Conservation (phyloP, 176 grass and related monocot species). For the Oryza glaberrima region DNA sequence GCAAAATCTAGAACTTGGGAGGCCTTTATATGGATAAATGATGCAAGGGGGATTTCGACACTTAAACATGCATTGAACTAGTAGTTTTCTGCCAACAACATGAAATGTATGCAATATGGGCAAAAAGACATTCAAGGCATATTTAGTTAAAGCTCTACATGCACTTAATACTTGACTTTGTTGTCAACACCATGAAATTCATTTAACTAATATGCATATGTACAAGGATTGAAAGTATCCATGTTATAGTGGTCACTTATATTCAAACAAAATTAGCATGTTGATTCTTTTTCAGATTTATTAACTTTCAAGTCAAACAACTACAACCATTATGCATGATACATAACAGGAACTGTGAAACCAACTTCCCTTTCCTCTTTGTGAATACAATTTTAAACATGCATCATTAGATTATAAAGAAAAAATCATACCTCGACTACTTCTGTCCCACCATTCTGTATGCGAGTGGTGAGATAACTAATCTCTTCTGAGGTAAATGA, state of each 20-base stretch:
- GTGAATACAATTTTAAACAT: background rate
- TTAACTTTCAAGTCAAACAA: constrained; percentile 2
- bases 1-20: background rate
- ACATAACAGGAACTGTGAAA: background rate
- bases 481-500: constrained; percentile 78
- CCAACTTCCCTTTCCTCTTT: background rate
- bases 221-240: background rate
- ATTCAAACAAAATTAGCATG: constrained; percentile 20
- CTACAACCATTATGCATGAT: constrained; percentile 1
- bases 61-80: background rate
- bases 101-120: background rate
- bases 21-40: background rate
- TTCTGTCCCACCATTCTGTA: constrained; percentile 98
- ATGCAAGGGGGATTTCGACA: background rate
- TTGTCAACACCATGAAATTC: constrained; percentile 10
- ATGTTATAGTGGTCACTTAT: background rate
- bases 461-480: constrained; percentile 70
- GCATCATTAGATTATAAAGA: constrained; percentile 4
- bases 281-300: background rate
- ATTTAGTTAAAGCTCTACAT: background rate
- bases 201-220: background rate
- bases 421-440: constrained; percentile 76
- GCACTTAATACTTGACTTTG: background rate
- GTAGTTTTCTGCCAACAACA: background rate
- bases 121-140: background rate